These are phyloP conservation scores for Colletotrichum lindemuthianum DNA, from an alignment of 2,329 filamentous ascomycete species.

Conservation along the genomic window DNA sequence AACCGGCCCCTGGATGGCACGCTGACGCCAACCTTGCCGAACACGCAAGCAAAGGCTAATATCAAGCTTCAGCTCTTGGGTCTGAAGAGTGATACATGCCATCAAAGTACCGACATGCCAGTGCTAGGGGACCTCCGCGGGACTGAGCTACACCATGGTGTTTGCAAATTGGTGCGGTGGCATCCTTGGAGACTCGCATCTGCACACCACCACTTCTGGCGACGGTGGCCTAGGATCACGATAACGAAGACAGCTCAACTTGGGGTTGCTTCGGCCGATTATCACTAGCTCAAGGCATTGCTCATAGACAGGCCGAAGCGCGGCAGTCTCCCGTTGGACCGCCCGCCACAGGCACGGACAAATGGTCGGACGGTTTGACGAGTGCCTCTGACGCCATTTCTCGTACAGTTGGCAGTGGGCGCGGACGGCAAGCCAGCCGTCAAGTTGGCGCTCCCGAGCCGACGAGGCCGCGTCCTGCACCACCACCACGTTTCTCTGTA, in stretches of 20 bases:
- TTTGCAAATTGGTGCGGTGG: background rate
- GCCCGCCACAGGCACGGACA: conserved; percentile 16
- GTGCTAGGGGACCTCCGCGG: background rate
- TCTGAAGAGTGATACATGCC: conserved; percentile 21
- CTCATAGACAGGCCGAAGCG: conserved; percentile 19
- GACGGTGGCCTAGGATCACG: conserved; percentile 12
- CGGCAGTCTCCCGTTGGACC: conserved; percentile 29
- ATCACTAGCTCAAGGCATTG: conserved; percentile 1
- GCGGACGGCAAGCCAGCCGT: conserved; percentile 12
- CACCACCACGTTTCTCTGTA: no score
- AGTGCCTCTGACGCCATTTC: conserved; percentile 18
- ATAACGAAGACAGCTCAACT: conserved; percentile 13
- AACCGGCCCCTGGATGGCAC: conserved; percentile 7
- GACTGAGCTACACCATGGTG: background rate
- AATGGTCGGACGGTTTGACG: conserved; percentile 26
- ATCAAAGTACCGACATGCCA: conserved; percentile 7
- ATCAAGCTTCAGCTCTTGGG: background rate
- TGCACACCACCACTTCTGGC: conserved; percentile 20
- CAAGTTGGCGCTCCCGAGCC: background rate
- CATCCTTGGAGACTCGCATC: background rate
- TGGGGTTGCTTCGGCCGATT: conserved; percentile 14
- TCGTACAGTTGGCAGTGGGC: background rate
- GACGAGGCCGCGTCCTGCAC: background rate
- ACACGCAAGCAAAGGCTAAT: conserved; percentile 17
- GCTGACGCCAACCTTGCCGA: conserved; percentile 23